Evolutionary conservation across 352 stramenopile genomes (phyloP), one percentile per base, ranked within the genome.

Genomic region (Elongisporangium prolatum): DNA sequence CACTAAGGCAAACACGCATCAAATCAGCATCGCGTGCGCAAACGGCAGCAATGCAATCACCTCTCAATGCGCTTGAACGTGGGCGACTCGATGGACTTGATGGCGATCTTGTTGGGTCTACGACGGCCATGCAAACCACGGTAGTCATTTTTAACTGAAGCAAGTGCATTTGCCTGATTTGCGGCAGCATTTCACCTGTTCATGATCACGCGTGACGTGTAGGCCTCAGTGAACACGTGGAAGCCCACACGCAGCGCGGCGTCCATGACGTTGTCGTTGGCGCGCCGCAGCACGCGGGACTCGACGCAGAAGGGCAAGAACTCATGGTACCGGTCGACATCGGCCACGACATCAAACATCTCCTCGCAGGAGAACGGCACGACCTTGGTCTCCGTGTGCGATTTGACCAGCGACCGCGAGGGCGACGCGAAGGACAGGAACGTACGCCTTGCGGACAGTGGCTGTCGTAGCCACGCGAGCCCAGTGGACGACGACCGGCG

Each of bases 11-110:
- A 34, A 3, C 9, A 59, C 34, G 8, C 47, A 37, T 21, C 2
- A 48, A 3, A 47, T 17, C 21, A 34, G n/a, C 21, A n/a, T 48
- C 17, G 0, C 2, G 11, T n/a, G n/a, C n/a, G n/a, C n/a, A n/a
- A n/a, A n/a, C n/a, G n/a, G n/a, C n/a, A n/a, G n/a, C n/a, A n/a
- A n/a, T n/a, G n/a, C n/a, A n/a, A n/a, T n/a, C 52, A 93, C 84
- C 81, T 93, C 47, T 93, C 84, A 61, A 93, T 91, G 51, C 80
- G 80, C 67, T 93, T 93, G 61, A 93, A 93, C 25, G 82, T 93
- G 10, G 84, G 84, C 22, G 84, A 93, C 48, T 93, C 78, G 44
- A 93, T 89, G 16, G 84, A 79, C 56, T 86, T 89, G 57, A 78
- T 78, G 48, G 72, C 72, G 56, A 93, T 81, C 52, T 89, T 90